phyloP scores from a whole-genome alignment of 2,329 filamentous ascomycete genomes.

The Calycina herbarum region DNA sequence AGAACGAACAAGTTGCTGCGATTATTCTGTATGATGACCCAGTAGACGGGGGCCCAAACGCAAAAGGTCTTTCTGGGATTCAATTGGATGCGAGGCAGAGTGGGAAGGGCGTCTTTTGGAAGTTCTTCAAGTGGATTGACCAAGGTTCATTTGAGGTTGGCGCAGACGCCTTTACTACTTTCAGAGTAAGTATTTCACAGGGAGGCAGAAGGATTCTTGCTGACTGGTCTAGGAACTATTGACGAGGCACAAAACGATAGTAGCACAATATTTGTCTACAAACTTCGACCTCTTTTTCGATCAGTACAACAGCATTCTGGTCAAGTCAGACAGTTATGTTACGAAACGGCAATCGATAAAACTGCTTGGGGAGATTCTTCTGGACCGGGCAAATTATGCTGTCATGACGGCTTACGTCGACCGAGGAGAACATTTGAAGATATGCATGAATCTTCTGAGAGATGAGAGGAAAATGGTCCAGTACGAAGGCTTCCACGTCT shows the following conservation, averaged over 20 bases:
- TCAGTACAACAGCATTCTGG: conserved; percentile 81
- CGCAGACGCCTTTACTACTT: conserved; percentile 96
- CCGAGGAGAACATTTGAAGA: conserved; percentile 91
- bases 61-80: conserved; percentile 75
- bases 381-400: conserved; percentile 94
- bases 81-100: conserved; percentile 73
- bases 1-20: conserved; percentile 86
- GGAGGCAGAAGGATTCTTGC: neutral
- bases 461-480: conserved; percentile 99
- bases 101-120: conserved; percentile 90
- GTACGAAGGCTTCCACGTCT: conserved; percentile 98
- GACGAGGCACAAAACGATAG: conserved; percentile 89
- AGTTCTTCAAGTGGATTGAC: conserved; percentile 96
- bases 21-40: conserved; percentile 93
- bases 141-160: conserved; percentile 95
- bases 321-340: conserved; percentile 94
- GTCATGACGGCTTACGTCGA: conserved; percentile 99
- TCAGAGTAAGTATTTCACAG: conserved; percentile 63
- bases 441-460: conserved; percentile 94
- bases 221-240: conserved; percentile 69
- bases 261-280: conserved; percentile 80
- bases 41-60: conserved; percentile 65
- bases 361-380: conserved; percentile 87
- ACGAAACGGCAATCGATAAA: conserved; percentile 99
- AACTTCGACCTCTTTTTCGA: conserved; percentile 95